phyloP scores from a whole-genome alignment of 73 alveolate species.

The Paramecium caudatum region DNA sequence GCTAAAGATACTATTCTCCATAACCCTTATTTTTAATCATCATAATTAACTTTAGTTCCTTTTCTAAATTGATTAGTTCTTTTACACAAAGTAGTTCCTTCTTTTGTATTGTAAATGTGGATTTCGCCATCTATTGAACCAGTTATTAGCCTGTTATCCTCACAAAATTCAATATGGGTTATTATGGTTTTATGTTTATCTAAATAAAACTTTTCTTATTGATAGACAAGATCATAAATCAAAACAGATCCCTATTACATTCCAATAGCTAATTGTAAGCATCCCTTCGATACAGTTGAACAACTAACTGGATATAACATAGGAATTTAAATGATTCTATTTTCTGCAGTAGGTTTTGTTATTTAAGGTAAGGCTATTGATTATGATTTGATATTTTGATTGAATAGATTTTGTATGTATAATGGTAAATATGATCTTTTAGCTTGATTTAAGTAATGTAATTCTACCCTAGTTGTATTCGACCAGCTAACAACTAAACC shows the following conservation, averaged over 20 bases:
- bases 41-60: constrained; percentile 55
- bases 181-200: constrained; percentile 62
- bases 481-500: constrained; percentile 70
- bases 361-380: no score
- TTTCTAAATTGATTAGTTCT: constrained; percentile 72
- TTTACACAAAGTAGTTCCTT: constrained; percentile 67
- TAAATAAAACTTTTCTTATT: constrained; percentile 54
- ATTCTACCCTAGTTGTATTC: constrained; percentile 55
- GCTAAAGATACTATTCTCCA: constrained; percentile 51
- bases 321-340: not conserved
- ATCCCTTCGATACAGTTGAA: not conserved
- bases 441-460: constrained; percentile 55
- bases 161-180: constrained; percentile 67
- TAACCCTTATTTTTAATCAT: constrained; percentile 65
- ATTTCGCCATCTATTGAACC: constrained; percentile 73
- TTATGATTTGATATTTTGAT: no score
- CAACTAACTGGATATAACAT: not conserved
- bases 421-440: constrained; percentile 3
- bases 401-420: no score
- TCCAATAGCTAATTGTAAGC: constrained; percentile 47
- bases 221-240: constrained; percentile 52
- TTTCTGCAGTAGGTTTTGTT: not conserved
- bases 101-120: constrained; percentile 59
- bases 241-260: constrained; percentile 64
- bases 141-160: constrained; percentile 60